phyloP scores from a whole-genome alignment of 1,284 basidiomycete species.

The Heterobasidion irregulare region DNA sequence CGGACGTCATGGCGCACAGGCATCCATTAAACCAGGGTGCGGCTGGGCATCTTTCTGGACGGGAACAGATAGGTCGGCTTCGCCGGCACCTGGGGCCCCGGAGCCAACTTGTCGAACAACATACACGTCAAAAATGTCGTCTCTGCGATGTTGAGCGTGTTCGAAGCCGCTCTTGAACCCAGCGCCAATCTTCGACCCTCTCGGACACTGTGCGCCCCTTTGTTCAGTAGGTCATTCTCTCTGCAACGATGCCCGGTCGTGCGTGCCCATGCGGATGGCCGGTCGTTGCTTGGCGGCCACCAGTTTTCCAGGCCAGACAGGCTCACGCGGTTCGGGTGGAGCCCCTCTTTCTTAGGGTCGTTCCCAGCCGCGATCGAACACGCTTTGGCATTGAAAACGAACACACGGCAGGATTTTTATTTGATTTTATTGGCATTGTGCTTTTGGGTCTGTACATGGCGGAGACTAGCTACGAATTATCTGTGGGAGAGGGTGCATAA shows the following conservation, averaged over 20 bases:
- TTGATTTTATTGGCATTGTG: too few species aligned
- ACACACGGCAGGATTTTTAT: not conserved
- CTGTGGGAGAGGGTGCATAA: too few species aligned
- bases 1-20: slow-evolving; percentile 13
- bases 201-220: slow-evolving; percentile 26
- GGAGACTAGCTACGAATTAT: too few species aligned
- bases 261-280: slow-evolving; percentile 22
- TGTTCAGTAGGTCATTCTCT: not conserved
- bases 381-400: slow-evolving; percentile 10
- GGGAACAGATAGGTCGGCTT: slow-evolving; percentile 22
- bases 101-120: slow-evolving; percentile 27
- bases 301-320: slow-evolving; percentile 23
- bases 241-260: not conserved
- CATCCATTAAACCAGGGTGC: slow-evolving; percentile 23
- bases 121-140: slow-evolving; percentile 31
- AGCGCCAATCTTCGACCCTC: slow-evolving; percentile 24
- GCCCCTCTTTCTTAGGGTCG: slow-evolving; percentile 23
- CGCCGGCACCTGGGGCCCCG: slow-evolving; percentile 31
- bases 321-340: slow-evolving; percentile 30
- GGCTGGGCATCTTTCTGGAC: slow-evolving; percentile 24
- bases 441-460: too few species aligned
- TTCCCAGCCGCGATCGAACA: slow-evolving; percentile 25
- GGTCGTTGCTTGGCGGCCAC: slow-evolving; percentile 30
- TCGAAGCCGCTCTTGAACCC: slow-evolving; percentile 29
- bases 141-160: slow-evolving; percentile 21